phyloP scores from a whole-genome alignment of 2,329 filamentous ascomycete genomes.

The Ophiostoma populinum region DNA sequence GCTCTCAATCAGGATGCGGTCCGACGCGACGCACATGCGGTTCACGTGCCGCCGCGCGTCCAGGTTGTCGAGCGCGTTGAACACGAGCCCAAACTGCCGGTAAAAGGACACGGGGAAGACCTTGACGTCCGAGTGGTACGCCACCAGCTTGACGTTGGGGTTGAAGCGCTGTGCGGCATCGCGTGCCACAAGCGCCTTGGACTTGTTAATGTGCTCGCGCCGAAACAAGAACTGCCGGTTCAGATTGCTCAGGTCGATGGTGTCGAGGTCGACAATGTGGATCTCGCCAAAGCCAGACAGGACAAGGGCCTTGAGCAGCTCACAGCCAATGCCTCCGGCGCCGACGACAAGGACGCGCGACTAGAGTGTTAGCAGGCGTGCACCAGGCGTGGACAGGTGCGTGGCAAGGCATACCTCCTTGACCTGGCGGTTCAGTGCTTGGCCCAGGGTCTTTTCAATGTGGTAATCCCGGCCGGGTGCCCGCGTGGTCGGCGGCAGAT shows the following conservation, averaged over 20 bases:
- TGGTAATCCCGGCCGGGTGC: slow-evolving; percentile 2
- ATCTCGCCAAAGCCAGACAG: slow-evolving; percentile 84
- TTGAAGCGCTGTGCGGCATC: slow-evolving; percentile 86
- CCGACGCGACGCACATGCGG: slow-evolving; percentile 84
- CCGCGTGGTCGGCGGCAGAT: neutral
- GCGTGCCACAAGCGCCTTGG: slow-evolving; percentile 61
- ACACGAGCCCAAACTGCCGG: slow-evolving; percentile 63
- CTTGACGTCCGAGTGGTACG: slow-evolving; percentile 91
- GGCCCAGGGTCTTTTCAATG: neutral
- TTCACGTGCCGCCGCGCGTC: slow-evolving; percentile 92
- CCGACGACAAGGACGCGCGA: slow-evolving; percentile 84
- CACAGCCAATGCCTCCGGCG: slow-evolving; percentile 92
- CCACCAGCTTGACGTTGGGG: slow-evolving; percentile 67
- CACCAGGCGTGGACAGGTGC: slow-evolving; percentile 46
- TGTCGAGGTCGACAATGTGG: slow-evolving; percentile 91
- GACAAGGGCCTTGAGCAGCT: slow-evolving; percentile 90
- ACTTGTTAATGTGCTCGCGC: slow-evolving; percentile 93
- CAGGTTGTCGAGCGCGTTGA: slow-evolving; percentile 93
- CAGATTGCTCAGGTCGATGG: slow-evolving; percentile 92
- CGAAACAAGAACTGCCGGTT: slow-evolving; percentile 96
- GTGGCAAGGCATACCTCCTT: neutral
- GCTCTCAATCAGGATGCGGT: slow-evolving; percentile 85
- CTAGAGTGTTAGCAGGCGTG: no score
- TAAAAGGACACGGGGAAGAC: slow-evolving; percentile 90
- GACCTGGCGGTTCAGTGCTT: neutral